Base-by-base conservation (phyloP, 345 rosid genomes). In the Linum trigynum region DNA sequence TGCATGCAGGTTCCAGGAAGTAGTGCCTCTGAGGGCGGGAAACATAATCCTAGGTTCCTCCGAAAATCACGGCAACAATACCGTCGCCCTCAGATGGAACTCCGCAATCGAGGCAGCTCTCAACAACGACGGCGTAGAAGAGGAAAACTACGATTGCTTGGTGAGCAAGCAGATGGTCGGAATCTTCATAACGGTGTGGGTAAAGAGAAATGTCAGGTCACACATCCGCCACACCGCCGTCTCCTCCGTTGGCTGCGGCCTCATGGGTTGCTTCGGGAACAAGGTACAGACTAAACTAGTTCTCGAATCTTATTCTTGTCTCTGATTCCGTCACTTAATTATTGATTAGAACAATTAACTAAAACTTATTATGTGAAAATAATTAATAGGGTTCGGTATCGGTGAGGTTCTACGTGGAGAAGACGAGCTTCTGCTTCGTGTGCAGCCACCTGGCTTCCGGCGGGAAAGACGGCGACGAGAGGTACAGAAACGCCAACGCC, bases 371-470 rank as follows among this genome's bases (percentile, higher is more conserved):
- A 7, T 59, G 62, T 59, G 62, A 5, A 32, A 4, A 45, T 65
- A 63, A 23, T 38, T 16, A 75, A 65, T 76, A 90, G 97, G 97
- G 97, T 59, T 81, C 97, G 0, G 95, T 90, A 23, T 87, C 97
- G 0, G 83, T 87, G 68, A 74, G 95, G 60, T 90, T 90, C 74
- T 77, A 50, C 37, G 60, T 90, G 65, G 79, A 87, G 61, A 85
- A 85, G 74, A 90, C 97, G 11, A 84, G 83, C 75, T 84, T 87
- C 74, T 90, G 97, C 84, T 87, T 90, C 71, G 82, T 87, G 6
- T 87, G 95, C 66, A 61, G 79, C 68, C 97, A 90, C 72, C 79
- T 90, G 65, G 97, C 97, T 61, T 90, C 97, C 0, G 97, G 97
- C 39, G 95, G 88, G 6, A 82, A 81, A 43, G 86, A 87, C 68